phyloP scores from a whole-genome alignment of 108 stramenopile genomes.

The Licmophora abbreviata region DNA sequence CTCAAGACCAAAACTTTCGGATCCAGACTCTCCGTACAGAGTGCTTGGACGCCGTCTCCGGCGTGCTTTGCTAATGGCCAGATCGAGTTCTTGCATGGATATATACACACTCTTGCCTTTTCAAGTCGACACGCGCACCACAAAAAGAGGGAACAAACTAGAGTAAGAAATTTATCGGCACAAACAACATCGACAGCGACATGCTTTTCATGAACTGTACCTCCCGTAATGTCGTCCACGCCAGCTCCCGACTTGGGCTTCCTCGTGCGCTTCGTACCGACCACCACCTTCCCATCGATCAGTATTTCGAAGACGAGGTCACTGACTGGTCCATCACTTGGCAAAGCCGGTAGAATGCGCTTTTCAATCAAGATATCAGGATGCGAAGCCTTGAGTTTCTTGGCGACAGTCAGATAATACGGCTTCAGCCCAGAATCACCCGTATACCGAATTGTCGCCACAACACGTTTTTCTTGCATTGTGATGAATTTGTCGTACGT shows the following conservation, averaged over 20 bases:
- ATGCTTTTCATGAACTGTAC: no score
- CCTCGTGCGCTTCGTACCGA: conserved; percentile 43
- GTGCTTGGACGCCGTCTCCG: conserved; percentile 59
- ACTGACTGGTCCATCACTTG: conserved; percentile 17
- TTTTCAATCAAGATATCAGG: conserved; percentile 69
- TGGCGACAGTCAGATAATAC: conserved; percentile 73
- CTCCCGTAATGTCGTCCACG: conserved; percentile 24
- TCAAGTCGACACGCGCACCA: no score
- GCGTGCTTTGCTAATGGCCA: conserved; percentile 64
- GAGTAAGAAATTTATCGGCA: no score
- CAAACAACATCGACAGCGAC: no score
- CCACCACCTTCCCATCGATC: conserved; percentile 63
- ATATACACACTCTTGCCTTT: conserved; percentile 72
- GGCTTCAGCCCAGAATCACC: conserved; percentile 50
- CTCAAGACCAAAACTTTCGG: no score
- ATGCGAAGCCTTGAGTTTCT: conserved; percentile 48
- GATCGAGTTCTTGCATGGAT: conserved; percentile 69
- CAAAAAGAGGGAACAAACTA: no score
- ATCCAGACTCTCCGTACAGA: conserved; percentile 41
- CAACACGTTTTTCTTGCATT: conserved; percentile 63
- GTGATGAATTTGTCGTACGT: conserved; percentile 55
- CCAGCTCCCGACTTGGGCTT: conserved; percentile 6
- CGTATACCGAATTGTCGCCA: conserved; percentile 65
- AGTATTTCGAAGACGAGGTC: conserved; percentile 68
- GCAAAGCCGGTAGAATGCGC: conserved; percentile 33